A percentile compares a stretch with the other conserved stretches of the same genome.
Evolutionary conservation across 2,329 filamentous ascomycete species (phyloP).

Genomic region (Chaetomium globosum): DNA sequence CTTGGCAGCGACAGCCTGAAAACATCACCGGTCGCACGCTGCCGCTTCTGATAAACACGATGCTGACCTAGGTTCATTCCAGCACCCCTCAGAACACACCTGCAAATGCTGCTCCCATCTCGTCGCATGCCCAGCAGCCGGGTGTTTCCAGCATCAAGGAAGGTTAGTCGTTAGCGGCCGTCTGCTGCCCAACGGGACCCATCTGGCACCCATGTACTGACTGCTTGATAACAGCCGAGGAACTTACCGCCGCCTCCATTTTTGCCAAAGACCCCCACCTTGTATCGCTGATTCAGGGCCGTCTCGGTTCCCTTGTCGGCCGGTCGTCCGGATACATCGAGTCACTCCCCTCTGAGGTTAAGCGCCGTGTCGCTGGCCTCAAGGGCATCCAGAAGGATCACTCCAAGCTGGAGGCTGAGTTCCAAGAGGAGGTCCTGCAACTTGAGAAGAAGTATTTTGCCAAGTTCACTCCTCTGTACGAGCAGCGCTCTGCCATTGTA

Average conservation of each 20-base stretch:
- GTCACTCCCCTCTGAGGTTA: slow-evolving; percentile 84
- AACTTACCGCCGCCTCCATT: slow-evolving; percentile 84
- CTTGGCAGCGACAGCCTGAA: slow-evolving; percentile 25
- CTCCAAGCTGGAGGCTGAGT: slow-evolving; percentile 95
- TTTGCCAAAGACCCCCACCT: slow-evolving; percentile 95
- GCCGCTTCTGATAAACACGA: slow-evolving; percentile 26
- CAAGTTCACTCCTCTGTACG: slow-evolving; percentile 96
- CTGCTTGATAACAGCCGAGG: slow-evolving; percentile 71
- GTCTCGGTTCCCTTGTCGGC: slow-evolving; percentile 89
- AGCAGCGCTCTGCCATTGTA: slow-evolving; percentile 90
- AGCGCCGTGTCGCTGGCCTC: slow-evolving; percentile 88
- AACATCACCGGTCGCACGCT: slow-evolving; percentile 9
- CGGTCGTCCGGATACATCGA: slow-evolving; percentile 97
- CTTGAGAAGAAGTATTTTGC: slow-evolving; percentile 99
- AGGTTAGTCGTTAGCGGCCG: slow-evolving; percentile 62
- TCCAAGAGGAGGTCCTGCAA: slow-evolving; percentile 96
- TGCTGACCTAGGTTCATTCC: slow-evolving; percentile 35
- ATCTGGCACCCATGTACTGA: slow-evolving; percentile 23
- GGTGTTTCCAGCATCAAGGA: slow-evolving; percentile 95
- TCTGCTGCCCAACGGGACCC: slow-evolving; percentile 33
- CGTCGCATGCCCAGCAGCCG: slow-evolving; percentile 94
- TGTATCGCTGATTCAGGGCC: slow-evolving; percentile 96
- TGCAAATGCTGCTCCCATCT: slow-evolving; percentile 92
- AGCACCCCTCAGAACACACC: slow-evolving; percentile 99
- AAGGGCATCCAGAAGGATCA: slow-evolving; percentile 99